Evolutionary conservation across 192 early-diverging fungal species (phyloP).

Genomic region (Podochytrium sp.): DNA sequence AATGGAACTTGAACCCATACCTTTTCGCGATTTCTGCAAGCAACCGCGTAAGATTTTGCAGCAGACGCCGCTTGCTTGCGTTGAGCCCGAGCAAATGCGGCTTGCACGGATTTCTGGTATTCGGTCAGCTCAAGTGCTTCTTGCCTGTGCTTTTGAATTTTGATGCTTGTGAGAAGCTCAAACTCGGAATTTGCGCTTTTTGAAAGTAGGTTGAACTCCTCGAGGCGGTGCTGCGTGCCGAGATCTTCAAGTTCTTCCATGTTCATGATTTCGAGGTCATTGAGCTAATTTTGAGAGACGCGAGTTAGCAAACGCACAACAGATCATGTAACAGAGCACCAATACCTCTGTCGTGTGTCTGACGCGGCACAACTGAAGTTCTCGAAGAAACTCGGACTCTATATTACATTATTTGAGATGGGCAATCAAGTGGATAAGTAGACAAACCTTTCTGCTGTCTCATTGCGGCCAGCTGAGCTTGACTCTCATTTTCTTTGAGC

Average conservation of each 20-base stretch:
- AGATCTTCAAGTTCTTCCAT: slow-evolving; percentile 27
- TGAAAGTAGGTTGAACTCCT: slow-evolving; percentile 24
- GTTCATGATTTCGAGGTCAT: slow-evolving; percentile 24
- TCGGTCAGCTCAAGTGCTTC: slow-evolving; percentile 6
- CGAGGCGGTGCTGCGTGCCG: neutral
- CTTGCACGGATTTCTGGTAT: slow-evolving; percentile 4
- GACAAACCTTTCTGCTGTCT: slow-evolving; percentile 32
- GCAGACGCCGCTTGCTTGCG: slow-evolving; percentile 15
- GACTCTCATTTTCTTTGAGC: slow-evolving; percentile 22
- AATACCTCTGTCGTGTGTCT: slow-evolving; percentile 25
- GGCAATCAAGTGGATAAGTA: neutral
- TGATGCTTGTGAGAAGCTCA: slow-evolving; percentile 15
- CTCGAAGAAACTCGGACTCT: slow-evolving; percentile 33
- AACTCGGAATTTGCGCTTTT: slow-evolving; percentile 2
- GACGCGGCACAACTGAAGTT: slow-evolving; percentile 25
- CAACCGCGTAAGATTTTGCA: slow-evolving; percentile 8
- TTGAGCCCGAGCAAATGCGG: neutral
- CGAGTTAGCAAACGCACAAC: neutral
- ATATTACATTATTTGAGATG: neutral
- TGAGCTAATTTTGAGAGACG: slow-evolving; percentile 7
- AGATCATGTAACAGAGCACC: neutral
- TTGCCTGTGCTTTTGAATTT: slow-evolving; percentile 4
- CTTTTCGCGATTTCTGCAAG: slow-evolving; percentile 23
- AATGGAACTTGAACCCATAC: neutral
- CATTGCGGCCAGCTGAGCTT: slow-evolving; percentile 17